Evolutionary conservation across 164 flowering plant genomes (phyloP), one percentile per base, ranked within the genome.

Genomic region (Macadamia tetraphylla): DNA sequence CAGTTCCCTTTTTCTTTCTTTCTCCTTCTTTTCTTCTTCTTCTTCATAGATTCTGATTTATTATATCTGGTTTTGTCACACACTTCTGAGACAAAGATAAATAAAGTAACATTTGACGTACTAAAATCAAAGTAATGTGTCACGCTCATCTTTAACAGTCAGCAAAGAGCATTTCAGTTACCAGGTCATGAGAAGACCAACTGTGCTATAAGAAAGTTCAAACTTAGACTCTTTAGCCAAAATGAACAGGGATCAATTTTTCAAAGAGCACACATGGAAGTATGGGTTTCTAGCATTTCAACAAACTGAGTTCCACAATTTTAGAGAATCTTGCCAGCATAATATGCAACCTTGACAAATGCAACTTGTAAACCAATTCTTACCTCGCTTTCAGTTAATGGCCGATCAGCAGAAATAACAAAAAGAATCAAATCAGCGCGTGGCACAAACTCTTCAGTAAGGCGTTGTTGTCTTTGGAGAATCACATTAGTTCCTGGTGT

Each of bases 401-500:
- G 98, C 5, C 98, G 90, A 73, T 90, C 98, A 51, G 97, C 93
- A 73, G 98, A 94, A 60, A 94, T 85, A 35, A 94, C 93, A 81
- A 94, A 94, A 74, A 91, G 84, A 72, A 94, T 78, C 81, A 94
- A 78, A 80, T 94, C 98, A 31, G 97, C 92, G 69, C 98, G 91
- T 18, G 98, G 98, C 65, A 91, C 88, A 85, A 94, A 94, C 79
- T 94, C 98, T 81, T 91, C 98, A 6, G 96, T 94, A 23, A 94
- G 88, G 30, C 95, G 93, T 71, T 94, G 96, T 74, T 94, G 98
- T 80, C 96, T 81, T 78, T 91, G 93, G 29, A 94, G 96, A 78
- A 94, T 91, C 70, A 91, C 97, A 87, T 94, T 94, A 43, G 96
- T 94, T 76, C 98, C 98, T 35, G 98, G 98, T n/a, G 97, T 94